These are phyloP conservation scores for Cutaneotrichosporon cavernicola DNA, from an alignment of 1,284 basidiomycete genomes.

Conservation along the genomic window DNA sequence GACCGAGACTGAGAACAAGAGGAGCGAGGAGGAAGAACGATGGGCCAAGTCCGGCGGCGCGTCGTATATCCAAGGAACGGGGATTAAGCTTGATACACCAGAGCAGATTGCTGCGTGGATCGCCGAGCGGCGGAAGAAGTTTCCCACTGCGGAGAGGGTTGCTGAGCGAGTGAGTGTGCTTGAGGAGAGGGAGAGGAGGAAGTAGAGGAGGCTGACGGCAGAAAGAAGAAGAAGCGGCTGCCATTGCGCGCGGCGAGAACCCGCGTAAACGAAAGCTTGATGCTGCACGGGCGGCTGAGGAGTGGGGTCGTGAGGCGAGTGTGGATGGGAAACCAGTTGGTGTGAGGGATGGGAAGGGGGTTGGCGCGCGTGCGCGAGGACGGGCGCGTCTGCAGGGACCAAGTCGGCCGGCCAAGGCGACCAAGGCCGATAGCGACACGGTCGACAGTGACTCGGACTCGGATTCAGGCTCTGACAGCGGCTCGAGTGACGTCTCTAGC, in stretches of 20 bases:
- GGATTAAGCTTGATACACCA: constrained; percentile 69
- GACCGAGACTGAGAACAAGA: not conserved
- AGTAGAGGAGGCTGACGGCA: constrained; percentile 15
- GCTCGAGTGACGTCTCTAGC: constrained; percentile 21
- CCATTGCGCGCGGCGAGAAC: constrained; percentile 73
- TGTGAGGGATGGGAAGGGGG: constrained; percentile 40
- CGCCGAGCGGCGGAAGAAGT: constrained; percentile 77
- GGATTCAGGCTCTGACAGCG: constrained; percentile 19
- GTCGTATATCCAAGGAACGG: constrained; percentile 77
- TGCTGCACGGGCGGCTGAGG: constrained; percentile 43
- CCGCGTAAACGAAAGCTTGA: constrained; percentile 37
- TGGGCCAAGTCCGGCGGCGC: constrained; percentile 59
- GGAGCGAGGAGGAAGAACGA: constrained; percentile 60
- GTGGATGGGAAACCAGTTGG: constrained; percentile 30
- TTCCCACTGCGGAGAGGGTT: constrained; percentile 68
- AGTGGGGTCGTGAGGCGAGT: constrained; percentile 40
- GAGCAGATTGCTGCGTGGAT: constrained; percentile 82
- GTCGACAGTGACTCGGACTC: constrained; percentile 17
- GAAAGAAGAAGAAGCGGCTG: constrained; percentile 70
- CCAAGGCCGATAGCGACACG: not conserved
- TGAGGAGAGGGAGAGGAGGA: not conserved
- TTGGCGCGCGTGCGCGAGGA: constrained; percentile 16
- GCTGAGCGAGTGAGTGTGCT: constrained; percentile 63
- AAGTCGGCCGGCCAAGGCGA: not conserved
- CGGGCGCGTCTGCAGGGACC: constrained; percentile 8